A percentile compares a stretch with the other conserved stretches of the same genome.
phyloP scores from a whole-genome alignment of 129 eudicot genomes.

The Centaurea solstitialis region DNA sequence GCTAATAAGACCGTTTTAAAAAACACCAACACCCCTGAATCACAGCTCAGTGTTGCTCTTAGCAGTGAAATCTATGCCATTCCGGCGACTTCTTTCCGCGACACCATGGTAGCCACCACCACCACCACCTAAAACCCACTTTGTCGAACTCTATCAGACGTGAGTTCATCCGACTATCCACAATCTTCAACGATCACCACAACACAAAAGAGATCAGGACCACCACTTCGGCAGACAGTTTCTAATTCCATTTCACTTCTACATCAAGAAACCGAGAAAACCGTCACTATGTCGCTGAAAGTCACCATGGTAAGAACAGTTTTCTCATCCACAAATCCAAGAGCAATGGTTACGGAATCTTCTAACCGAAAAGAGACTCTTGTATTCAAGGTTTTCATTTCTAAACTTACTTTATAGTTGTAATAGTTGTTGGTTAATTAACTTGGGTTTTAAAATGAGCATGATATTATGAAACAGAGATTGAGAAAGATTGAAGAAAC shows the following conservation, averaged over 20 bases:
- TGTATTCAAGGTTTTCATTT: too few relatives aligned
- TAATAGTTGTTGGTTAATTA: too few relatives aligned
- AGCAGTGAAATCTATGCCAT: slow-evolving; percentile 4
- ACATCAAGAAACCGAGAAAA: too few relatives aligned
- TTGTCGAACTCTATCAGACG: not conserved
- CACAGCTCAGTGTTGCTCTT: slow-evolving; percentile 5
- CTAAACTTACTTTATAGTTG: too few relatives aligned
- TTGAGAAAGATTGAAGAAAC: not conserved
- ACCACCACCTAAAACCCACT: not conserved
- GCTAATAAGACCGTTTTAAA: not conserved
- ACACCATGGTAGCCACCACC: not conserved
- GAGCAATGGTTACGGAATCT: too few relatives aligned
- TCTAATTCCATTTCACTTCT: too few relatives aligned
- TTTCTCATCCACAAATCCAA: too few relatives aligned
- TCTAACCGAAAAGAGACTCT: too few relatives aligned
- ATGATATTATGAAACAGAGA: not conserved
- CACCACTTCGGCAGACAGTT: too few relatives aligned
- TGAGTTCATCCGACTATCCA: not conserved
- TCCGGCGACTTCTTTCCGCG: not conserved
- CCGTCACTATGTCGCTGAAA: too few relatives aligned
- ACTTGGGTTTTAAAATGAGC: not conserved
- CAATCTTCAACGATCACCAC: not conserved
- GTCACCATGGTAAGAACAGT: too few relatives aligned
- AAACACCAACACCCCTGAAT: slow-evolving; percentile 6
- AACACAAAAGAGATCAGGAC: too few relatives aligned